phyloP scores from a whole-genome alignment of 2,329 filamentous ascomycete genomes.

The Paradendryphiella salina region DNA sequence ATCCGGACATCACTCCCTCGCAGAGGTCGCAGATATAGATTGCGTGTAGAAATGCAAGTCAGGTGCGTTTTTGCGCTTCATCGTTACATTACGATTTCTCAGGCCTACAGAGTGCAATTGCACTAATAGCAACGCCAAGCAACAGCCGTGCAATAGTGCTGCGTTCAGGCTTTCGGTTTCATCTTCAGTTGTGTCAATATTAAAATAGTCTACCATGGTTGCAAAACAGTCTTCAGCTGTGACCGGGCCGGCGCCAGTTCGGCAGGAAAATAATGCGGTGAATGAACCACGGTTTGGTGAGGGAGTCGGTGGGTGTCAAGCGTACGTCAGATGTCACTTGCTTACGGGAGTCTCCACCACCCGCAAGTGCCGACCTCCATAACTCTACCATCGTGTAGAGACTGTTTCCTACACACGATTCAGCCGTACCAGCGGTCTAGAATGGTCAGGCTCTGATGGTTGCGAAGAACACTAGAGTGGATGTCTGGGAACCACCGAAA shows the following conservation, averaged over 20 bases:
- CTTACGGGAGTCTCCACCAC: slow-evolving; percentile 5
- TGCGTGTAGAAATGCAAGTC: slow-evolving; percentile 4
- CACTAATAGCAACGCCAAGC: neutral
- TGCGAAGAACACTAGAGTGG: neutral
- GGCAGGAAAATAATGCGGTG: slow-evolving; percentile 14
- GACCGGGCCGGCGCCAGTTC: slow-evolving; percentile 4
- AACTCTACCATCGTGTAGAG: neutral
- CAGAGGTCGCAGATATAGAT: slow-evolving; percentile 5
- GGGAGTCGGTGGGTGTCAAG: neutral
- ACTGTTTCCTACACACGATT: neutral
- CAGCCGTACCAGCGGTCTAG: slow-evolving; percentile 2
- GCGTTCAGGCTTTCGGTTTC: neutral
- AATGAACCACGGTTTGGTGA: slow-evolving; percentile 15
- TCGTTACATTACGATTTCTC: neutral
- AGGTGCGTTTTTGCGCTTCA: neutral
- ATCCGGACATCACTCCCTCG: neutral
- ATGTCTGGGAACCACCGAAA: too few species aligned
- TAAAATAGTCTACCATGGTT: neutral
- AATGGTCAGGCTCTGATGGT: neutral
- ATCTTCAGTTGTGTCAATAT: neutral
- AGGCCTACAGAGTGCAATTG: neutral
- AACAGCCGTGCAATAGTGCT: neutral
- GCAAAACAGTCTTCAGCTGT: neutral
- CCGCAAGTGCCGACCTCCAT: slow-evolving; percentile 3
- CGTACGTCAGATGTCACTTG: slow-evolving; percentile 9